These are phyloP conservation scores for Pontederia paniculata DNA, from an alignment of 176 grass and related monocot genomes.

Conservation along the genomic window DNA sequence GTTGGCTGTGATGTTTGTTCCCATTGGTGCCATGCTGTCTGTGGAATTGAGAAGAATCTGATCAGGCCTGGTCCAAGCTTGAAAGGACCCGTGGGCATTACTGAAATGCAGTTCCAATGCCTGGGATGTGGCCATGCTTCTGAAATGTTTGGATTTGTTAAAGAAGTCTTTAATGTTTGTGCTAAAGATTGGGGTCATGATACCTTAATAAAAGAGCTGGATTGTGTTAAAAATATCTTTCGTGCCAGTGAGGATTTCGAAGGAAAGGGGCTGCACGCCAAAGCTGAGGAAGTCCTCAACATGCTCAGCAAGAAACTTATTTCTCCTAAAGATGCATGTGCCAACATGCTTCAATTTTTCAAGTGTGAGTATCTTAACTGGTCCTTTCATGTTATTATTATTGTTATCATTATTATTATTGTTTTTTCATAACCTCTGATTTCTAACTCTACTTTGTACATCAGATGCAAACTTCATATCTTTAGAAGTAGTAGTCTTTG, in stretches of 20 bases:
- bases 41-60: conserved; percentile 65
- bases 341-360: conserved; percentile 87
- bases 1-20: conserved; percentile 89
- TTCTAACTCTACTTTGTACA: background rate
- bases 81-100: conserved; percentile 62
- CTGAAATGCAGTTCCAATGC: conserved; percentile 98
- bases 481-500: no score
- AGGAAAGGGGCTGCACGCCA: conserved; percentile 75
- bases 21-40: conserved; percentile 92
- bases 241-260: conserved; percentile 87
- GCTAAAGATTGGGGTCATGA: conserved; percentile 61
- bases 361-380: conserved; percentile 60
- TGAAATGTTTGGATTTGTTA: conserved; percentile 99
- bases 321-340: conserved; percentile 43
- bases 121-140: conserved; percentile 78
- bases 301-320: conserved; percentile 57
- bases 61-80: conserved; percentile 71
- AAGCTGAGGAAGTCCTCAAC: conserved; percentile 62
- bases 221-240: conserved; percentile 91
- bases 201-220: conserved; percentile 67
- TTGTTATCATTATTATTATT: background rate
- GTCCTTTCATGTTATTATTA: conserved; percentile 6
- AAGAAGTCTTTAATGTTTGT: conserved; percentile 88
- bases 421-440: background rate
- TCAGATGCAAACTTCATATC: no score